These are phyloP conservation scores for Sanghuangporus baumii DNA, from an alignment of 1,284 basidiomycete genomes.

Conservation along the genomic window DNA sequence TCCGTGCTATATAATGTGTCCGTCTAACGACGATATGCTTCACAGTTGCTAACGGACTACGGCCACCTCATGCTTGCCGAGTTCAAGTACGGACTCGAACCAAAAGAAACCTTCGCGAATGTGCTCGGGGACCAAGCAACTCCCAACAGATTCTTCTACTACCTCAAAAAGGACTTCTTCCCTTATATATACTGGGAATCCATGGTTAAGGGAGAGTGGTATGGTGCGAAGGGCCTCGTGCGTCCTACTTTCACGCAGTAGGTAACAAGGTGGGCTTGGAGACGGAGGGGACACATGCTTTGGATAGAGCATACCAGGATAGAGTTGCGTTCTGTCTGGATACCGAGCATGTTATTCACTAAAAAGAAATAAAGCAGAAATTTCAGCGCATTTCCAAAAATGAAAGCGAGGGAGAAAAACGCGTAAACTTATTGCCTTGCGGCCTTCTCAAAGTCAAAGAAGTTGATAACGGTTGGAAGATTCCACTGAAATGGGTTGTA, in stretches of 20 bases:
- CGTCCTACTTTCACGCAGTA: constrained; percentile 37
- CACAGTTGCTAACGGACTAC: constrained; percentile 76
- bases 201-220: constrained; percentile 75
- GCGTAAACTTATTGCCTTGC: too few species aligned
- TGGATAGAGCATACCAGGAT: background rate
- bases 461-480: too few species aligned
- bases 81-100: constrained; percentile 81
- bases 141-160: constrained; percentile 74
- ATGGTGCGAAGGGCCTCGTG: constrained; percentile 47
- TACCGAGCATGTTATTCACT: too few species aligned
- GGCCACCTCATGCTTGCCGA: constrained; percentile 88
- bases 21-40: constrained; percentile 13
- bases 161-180: constrained; percentile 92
- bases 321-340: background rate
- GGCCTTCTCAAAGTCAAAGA: too few species aligned
- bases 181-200: constrained; percentile 84
- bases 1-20: constrained; percentile 20
- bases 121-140: constrained; percentile 68
- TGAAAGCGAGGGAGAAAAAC: too few species aligned
- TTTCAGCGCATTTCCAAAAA: too few species aligned
- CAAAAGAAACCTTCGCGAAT: constrained; percentile 78
- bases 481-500: too few species aligned
- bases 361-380: too few species aligned
- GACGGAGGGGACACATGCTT: background rate
- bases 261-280: background rate